These are phyloP conservation scores for Butyriboletus loyo DNA, from an alignment of 768 basidiomycete genomes.

Conservation along the genomic window DNA sequence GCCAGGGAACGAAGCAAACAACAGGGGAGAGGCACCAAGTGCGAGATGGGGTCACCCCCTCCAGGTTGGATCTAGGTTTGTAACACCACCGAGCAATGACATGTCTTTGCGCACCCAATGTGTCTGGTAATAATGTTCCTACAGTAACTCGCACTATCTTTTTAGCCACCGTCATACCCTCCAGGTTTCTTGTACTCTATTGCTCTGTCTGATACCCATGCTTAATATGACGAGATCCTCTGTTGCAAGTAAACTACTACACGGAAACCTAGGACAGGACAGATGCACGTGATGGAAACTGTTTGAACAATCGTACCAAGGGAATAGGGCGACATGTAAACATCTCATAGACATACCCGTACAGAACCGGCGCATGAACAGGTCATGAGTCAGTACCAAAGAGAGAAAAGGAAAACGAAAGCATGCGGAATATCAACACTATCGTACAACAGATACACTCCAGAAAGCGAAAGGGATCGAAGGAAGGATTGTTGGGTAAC, in stretches of 20 bases:
- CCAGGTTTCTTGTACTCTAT: not conserved
- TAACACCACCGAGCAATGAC: not conserved
- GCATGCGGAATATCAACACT: slow-evolving; percentile 29
- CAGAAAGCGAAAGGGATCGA: not conserved
- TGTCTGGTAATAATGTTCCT: not conserved
- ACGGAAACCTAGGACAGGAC: slow-evolving; percentile 18
- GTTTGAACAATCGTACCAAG: slow-evolving; percentile 10
- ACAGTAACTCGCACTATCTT: not conserved
- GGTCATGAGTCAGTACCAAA: slow-evolving; percentile 29
- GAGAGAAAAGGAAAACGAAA: slow-evolving; percentile 30
- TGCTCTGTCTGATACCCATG: not conserved
- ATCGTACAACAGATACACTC: slow-evolving; percentile 28
- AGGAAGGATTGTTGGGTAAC: slow-evolving; percentile 8
- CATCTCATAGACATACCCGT: slow-evolving; percentile 27
- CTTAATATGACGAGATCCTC: slow-evolving; percentile 6
- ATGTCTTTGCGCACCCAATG: not conserved
- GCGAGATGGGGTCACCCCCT: slow-evolving; percentile 25
- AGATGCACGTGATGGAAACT: slow-evolving; percentile 15
- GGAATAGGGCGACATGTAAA: slow-evolving; percentile 22
- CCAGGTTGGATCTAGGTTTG: slow-evolving; percentile 47
- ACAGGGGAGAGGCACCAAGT: not conserved
- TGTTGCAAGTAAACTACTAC: slow-evolving; percentile 23
- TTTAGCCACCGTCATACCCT: not conserved
- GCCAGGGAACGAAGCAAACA: slow-evolving; percentile 17
- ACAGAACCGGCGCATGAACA: slow-evolving; percentile 30